These are phyloP conservation scores for Pelargonium cotyledonis DNA, from an alignment of 441 rosid species.

Conservation along the genomic window DNA sequence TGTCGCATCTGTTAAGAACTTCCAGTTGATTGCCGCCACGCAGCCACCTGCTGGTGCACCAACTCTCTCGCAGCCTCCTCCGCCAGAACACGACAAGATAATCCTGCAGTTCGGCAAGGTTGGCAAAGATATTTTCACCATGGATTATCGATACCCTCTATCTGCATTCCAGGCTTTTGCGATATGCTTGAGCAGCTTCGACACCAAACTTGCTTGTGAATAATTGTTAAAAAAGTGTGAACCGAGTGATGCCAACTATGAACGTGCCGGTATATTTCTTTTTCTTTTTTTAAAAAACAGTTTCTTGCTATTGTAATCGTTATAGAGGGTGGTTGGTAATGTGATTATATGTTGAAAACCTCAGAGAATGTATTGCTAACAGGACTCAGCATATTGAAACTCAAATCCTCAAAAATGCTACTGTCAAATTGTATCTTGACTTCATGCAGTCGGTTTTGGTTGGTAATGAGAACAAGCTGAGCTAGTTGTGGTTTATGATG, in stretches of 20 bases:
- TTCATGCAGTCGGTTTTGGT: no score
- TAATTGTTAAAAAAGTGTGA: neutral
- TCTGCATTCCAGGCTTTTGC: conserved; percentile 27
- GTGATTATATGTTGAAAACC: no score
- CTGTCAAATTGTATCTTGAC: no score
- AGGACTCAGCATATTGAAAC: no score
- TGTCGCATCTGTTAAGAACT: conserved; percentile 26
- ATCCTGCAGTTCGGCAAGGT: conserved; percentile 28
- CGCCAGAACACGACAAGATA: conserved; percentile 21
- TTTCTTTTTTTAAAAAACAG: no score
- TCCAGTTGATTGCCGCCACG: conserved; percentile 23
- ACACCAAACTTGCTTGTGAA: conserved; percentile 24
- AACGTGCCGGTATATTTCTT: no score
- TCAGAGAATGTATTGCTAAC: no score
- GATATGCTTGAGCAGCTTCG: conserved; percentile 8
- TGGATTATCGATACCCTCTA: conserved; percentile 24
- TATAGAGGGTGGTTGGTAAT: no score
- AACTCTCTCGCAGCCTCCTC: conserved; percentile 17
- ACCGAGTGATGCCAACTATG: neutral
- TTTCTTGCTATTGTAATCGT: no score
- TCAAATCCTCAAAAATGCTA: no score
- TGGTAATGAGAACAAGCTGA: no score
- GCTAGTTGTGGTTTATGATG: no score
- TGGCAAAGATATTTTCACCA: conserved; percentile 23
- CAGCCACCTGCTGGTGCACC: conserved; percentile 15